phyloP scores from a whole-genome alignment of 192 early-diverging fungal species.

The Podila minutissima region DNA sequence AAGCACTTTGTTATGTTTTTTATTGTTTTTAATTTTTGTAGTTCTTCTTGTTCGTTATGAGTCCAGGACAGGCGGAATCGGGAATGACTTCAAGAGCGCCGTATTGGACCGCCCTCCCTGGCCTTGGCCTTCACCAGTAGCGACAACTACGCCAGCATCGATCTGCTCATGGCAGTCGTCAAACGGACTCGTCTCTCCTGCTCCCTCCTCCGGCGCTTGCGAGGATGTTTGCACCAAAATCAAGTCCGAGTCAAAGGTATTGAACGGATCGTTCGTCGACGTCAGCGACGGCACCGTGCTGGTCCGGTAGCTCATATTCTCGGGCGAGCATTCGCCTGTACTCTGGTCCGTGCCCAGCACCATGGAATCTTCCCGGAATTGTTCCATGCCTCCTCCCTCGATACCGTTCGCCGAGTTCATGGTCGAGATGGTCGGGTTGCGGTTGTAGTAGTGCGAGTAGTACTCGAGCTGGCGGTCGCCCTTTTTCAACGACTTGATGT shows the following conservation, averaged over 20 bases:
- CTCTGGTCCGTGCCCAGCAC: neutral
- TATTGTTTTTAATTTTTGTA: neutral
- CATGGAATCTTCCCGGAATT: neutral
- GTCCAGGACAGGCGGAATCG: conserved; percentile 15
- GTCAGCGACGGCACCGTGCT: conserved; percentile 48
- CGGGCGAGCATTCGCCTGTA: too few species aligned
- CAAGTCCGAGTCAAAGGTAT: conserved; percentile 47
- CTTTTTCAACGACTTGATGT: conserved; percentile 23
- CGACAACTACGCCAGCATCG: too few species aligned
- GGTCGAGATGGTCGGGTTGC: conserved; percentile 16
- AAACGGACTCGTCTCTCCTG: neutral
- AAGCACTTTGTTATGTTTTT: neutral
- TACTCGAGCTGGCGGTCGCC: conserved; percentile 31
- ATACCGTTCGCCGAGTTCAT: conserved; percentile 8
- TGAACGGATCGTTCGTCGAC: conserved; percentile 44
- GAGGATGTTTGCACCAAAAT: conserved; percentile 2
- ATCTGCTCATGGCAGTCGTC: neutral
- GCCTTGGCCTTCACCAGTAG: neutral
- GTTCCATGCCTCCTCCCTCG: neutral
- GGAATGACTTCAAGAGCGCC: conserved; percentile 23
- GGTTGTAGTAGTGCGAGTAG: conserved; percentile 30
- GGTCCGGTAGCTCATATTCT: neutral
- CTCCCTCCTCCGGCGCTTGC: conserved; percentile 7
- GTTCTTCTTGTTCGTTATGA: neutral
- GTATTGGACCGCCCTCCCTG: conserved; percentile 21